Evolutionary conservation across 192 early-diverging fungal genomes (phyloP).

Genomic region (Pilobolus umbonatus): DNA sequence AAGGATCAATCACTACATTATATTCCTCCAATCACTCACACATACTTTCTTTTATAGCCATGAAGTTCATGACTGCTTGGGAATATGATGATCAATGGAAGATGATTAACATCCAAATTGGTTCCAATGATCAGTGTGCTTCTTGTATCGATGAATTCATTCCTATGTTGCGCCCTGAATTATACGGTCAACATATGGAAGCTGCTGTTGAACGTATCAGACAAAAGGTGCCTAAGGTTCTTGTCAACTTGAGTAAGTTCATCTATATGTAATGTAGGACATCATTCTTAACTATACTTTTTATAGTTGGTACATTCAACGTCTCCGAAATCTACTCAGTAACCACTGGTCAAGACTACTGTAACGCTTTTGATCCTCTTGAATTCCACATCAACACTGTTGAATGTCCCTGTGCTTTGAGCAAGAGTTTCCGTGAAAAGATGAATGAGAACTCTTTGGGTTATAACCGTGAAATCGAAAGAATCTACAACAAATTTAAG

Average conservation of each 20-base stretch:
- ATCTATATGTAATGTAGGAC: background rate
- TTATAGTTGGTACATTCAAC: slow-evolving; percentile 18
- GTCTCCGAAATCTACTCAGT: slow-evolving; percentile 20
- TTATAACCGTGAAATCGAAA: slow-evolving; percentile 11
- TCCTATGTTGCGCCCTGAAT: background rate
- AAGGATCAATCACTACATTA: background rate
- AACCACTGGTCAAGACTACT: slow-evolving; percentile 14
- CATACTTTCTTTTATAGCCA: background rate
- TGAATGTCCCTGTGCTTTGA: slow-evolving; percentile 15
- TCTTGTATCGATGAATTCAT: slow-evolving; percentile 1
- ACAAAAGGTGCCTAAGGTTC: slow-evolving; percentile 5
- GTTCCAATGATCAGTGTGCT: slow-evolving; percentile 23
- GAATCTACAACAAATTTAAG: slow-evolving; percentile 16
- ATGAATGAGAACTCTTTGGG: slow-evolving; percentile 13
- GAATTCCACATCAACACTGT: slow-evolving; percentile 2
- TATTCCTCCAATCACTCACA: background rate
- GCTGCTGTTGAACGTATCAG: slow-evolving; percentile 17
- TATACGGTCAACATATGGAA: slow-evolving; percentile 10
- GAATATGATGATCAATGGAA: slow-evolving; percentile 5
- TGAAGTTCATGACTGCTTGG: background rate
- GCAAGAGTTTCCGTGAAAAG: background rate
- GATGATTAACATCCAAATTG: slow-evolving; percentile 21
- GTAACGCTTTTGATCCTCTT: background rate
- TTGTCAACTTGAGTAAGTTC: slow-evolving; percentile 21
- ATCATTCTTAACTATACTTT: background rate